Percentiles rank a stretch among this genome's conserved stretches.
Conservation (phyloP, 2,329 filamentous ascomycete genomes). For the Verticillium nubilum region DNA sequence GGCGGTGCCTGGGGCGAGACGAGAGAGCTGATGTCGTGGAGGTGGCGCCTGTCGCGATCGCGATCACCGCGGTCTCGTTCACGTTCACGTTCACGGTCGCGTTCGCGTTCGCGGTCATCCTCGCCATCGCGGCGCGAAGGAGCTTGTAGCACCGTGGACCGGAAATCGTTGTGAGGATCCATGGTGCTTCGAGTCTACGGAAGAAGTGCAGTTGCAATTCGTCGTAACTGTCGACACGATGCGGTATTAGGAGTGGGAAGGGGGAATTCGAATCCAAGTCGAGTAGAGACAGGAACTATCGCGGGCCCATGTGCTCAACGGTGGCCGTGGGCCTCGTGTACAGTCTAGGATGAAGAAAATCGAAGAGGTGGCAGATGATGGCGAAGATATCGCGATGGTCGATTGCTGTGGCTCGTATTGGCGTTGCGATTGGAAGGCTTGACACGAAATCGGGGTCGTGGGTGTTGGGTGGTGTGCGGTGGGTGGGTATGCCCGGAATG, state of each 20-base stretch:
- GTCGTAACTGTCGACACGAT: background rate
- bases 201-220: background rate
- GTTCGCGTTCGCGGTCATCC: slow-evolving; percentile 27
- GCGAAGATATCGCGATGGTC: slow-evolving; percentile 7
- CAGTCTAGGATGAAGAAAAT: background rate
- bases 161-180: slow-evolving; percentile 37
- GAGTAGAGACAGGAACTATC: background rate
- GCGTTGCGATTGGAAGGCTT: background rate
- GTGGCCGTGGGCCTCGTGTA: background rate
- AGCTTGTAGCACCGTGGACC: slow-evolving; percentile 43
- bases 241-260: background rate
- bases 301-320: background rate
- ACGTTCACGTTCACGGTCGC: slow-evolving; percentile 24
- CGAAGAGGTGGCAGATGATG: background rate
- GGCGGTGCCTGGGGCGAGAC: slow-evolving; percentile 19
- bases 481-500: background rate
- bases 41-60: slow-evolving; percentile 23
- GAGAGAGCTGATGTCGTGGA: slow-evolving; percentile 36
- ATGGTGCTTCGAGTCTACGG: slow-evolving; percentile 21
- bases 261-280: background rate
- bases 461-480: background rate
- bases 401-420: background rate
- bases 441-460: background rate
- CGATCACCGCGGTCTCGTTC: slow-evolving; percentile 5
- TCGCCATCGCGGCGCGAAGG: slow-evolving; percentile 34